A percentile compares a stretch with the other conserved stretches of the same genome.
Conservation (phyloP, 2,329 filamentous ascomycete genomes). For the Claviceps pusilla region DNA sequence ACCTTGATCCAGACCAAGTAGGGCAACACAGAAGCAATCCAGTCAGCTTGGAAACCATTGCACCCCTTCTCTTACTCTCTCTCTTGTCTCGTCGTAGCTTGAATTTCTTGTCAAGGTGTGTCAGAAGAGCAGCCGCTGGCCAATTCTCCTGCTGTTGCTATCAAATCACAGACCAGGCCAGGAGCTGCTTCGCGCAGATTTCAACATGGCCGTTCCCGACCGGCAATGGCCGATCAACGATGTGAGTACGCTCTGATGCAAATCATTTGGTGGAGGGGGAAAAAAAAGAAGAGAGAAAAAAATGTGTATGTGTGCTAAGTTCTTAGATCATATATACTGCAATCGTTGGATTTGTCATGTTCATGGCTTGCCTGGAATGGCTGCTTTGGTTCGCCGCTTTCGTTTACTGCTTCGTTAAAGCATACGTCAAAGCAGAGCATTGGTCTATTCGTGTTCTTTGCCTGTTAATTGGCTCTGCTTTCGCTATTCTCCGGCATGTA, state of each 20-base stretch:
- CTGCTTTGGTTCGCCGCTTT: slow-evolving; percentile 91
- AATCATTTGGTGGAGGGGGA: too few relatives aligned
- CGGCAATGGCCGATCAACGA: slow-evolving; percentile 36
- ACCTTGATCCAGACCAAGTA: neutral
- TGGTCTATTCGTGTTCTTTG: slow-evolving; percentile 69
- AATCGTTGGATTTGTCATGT: slow-evolving; percentile 66
- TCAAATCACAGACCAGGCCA: neutral
- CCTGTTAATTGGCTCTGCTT: slow-evolving; percentile 57
- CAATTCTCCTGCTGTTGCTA: neutral
- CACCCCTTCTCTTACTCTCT: too few relatives aligned
- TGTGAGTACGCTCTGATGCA: slow-evolving; percentile 14
- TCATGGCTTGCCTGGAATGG: slow-evolving; percentile 82
- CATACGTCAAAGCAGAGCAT: slow-evolving; percentile 77
- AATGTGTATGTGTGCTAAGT: neutral
- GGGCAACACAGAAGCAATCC: neutral
- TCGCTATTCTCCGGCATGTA: slow-evolving; percentile 58
- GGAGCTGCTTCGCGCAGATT: neutral
- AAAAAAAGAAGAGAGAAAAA: too few relatives aligned
- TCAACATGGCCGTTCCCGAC: slow-evolving; percentile 24
- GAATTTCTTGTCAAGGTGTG: neutral
- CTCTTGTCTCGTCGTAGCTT: too few relatives aligned
- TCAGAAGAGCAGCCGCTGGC: neutral
- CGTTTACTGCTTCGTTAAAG: slow-evolving; percentile 77
- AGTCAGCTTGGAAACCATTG: neutral
- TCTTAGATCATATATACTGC: slow-evolving; percentile 67